Conservation (phyloP, 2,329 filamentous ascomycete species). For the Hypoxylon sp. region DNA sequence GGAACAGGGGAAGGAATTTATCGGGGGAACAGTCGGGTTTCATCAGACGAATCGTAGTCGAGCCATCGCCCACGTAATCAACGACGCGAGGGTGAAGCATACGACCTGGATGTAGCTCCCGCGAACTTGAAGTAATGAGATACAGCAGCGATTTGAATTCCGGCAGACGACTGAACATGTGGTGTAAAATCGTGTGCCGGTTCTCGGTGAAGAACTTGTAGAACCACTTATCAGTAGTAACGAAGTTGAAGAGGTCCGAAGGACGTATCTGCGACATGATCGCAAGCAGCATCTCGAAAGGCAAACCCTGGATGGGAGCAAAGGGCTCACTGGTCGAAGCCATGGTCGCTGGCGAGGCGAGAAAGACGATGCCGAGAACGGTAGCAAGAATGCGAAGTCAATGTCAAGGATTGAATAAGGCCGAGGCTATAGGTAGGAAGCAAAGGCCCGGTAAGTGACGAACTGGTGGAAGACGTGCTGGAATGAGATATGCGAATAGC, state of each 20-base stretch:
- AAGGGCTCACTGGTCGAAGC: too few species aligned
- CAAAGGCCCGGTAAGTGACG: too few species aligned
- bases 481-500: too few species aligned
- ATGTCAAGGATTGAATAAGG: too few species aligned
- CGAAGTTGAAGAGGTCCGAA: conserved; percentile 51
- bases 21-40: conserved; percentile 13
- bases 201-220: conserved; percentile 52
- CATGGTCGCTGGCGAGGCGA: too few species aligned
- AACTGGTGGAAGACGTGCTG: too few species aligned
- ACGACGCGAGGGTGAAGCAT: conserved; percentile 43
- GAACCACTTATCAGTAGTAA: too few species aligned
- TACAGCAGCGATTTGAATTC: conserved; percentile 57
- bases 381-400: too few species aligned
- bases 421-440: too few species aligned
- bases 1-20: neutral
- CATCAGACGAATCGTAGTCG: conserved; percentile 28
- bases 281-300: conserved; percentile 58
- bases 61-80: conserved; percentile 23
- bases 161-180: too few species aligned
- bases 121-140: conserved; percentile 53
- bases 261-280: conserved; percentile 58
- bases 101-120: conserved; percentile 36
- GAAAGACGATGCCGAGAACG: too few species aligned
- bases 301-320: too few species aligned
- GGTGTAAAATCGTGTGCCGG: conserved; percentile 54